phyloP scores from a whole-genome alignment of 257 asterid species.

The Handroanthus guayacan region DNA sequence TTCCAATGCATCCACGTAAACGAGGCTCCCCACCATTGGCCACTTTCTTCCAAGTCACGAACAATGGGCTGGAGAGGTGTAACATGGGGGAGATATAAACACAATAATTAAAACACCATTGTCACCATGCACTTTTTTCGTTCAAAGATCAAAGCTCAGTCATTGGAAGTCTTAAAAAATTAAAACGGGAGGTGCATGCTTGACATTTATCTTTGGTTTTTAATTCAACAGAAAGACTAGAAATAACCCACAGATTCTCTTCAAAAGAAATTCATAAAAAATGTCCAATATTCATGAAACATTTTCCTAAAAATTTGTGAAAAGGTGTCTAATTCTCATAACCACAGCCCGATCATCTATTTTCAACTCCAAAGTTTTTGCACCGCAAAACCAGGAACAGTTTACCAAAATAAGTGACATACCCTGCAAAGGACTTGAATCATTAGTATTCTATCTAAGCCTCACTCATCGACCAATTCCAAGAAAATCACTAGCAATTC shows the following conservation, averaged over 20 bases:
- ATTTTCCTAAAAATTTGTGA: background rate
- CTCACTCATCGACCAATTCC: constrained; percentile 8
- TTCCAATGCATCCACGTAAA: constrained; percentile 96
- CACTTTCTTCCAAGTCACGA: constrained; percentile 95
- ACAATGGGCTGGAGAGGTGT: constrained; percentile 75
- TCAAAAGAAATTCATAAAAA: background rate
- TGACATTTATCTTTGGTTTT: background rate
- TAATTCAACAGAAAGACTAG: background rate
- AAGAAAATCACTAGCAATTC: background rate
- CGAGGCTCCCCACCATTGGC: constrained; percentile 96
- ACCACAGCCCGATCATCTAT: background rate
- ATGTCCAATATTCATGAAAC: background rate
- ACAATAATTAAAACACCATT: constrained; percentile 11
- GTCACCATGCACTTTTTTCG: constrained; percentile 27
- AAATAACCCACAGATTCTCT: background rate
- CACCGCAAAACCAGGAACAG: constrained; percentile 12
- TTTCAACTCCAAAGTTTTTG: background rate
- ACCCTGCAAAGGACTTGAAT: constrained; percentile 23
- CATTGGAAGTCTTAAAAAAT: background rate
- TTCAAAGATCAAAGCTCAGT: background rate
- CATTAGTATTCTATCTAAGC: constrained; percentile 2
- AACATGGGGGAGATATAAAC: constrained; percentile 31
- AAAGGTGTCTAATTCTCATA: background rate
- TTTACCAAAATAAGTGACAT: background rate
- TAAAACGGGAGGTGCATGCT: background rate